Percentiles rank a stretch among this genome's conserved stretches.
phyloP scores from a whole-genome alignment of 306 rosid genomes.

The Corylus americana region DNA sequence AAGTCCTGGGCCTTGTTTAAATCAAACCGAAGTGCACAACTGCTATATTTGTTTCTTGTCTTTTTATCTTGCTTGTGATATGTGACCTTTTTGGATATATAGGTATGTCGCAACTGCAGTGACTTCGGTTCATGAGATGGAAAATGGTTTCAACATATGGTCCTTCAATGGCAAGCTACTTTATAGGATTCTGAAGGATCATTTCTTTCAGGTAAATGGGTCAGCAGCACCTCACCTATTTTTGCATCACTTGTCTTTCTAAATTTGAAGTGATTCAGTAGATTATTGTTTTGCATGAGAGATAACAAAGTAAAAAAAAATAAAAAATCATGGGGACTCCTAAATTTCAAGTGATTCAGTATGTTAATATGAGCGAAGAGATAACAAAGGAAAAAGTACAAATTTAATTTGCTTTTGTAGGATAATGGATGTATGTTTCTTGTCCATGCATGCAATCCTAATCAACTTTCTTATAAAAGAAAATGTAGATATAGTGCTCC shows the following conservation, averaged over 20 bases:
- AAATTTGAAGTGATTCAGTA: not conserved
- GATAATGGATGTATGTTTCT: not conserved
- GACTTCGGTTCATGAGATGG: conserved; percentile 96
- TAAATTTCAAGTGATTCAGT: not conserved
- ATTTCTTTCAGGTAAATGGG: conserved; percentile 71
- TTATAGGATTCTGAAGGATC: conserved; percentile 76
- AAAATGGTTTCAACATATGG: conserved; percentile 92
- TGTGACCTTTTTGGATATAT: conserved; percentile 16
- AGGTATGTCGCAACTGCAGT: conserved; percentile 91
- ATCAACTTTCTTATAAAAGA: not conserved
- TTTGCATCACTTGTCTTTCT: too few relatives aligned
- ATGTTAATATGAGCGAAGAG: not conserved
- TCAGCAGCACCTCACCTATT: not conserved
- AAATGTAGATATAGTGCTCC: not conserved
- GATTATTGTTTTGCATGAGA: not conserved
- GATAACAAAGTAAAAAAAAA: not conserved
- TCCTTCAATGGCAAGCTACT: conserved; percentile 88
- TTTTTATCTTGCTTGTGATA: conserved; percentile 1
- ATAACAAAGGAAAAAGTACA: not conserved
- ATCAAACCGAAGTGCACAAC: not conserved
- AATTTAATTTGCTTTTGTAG: too few relatives aligned
- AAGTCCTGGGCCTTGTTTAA: not conserved
- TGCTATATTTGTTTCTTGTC: not conserved
- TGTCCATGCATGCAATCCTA: not conserved
- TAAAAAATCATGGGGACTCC: not conserved